A percentile compares a stretch with the other conserved stretches of the same genome.
phyloP scores from a whole-genome alignment of 257 asterid species.

The Fraxinus cuspidata region DNA sequence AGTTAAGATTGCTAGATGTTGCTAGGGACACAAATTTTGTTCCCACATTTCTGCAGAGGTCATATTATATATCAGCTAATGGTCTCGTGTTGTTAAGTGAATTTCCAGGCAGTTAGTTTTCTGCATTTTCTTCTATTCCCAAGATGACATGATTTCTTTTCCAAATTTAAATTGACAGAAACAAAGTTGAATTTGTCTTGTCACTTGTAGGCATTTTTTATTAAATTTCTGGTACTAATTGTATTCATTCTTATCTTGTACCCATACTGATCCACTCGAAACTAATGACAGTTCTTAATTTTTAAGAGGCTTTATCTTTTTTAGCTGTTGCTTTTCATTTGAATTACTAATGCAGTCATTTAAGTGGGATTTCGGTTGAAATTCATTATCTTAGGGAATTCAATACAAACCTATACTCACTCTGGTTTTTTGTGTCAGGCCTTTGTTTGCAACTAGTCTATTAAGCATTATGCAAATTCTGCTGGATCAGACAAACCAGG shows the following conservation, averaged over 20 bases:
- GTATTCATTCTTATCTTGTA: background rate
- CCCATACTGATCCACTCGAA: background rate
- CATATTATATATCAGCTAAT: background rate
- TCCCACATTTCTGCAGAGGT: background rate
- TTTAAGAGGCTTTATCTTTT: background rate
- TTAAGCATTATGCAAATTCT: conserved; percentile 69
- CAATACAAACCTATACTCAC: background rate
- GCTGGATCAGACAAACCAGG: conserved; percentile 81
- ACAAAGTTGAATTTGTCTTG: background rate
- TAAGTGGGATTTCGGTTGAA: background rate
- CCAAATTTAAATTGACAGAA: background rate
- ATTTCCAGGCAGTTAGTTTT: background rate
- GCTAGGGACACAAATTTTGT: background rate
- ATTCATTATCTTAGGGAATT: too few relatives aligned
- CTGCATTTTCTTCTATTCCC: background rate
- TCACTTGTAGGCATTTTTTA: background rate
- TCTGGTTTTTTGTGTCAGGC: conserved; percentile 51
- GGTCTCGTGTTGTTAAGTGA: background rate
- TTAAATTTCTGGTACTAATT: background rate
- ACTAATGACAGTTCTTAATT: background rate
- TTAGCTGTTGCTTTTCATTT: background rate
- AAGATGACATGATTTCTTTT: background rate
- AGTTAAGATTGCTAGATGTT: background rate
- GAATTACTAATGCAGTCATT: background rate
- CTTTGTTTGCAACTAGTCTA: conserved; percentile 85